These are phyloP conservation scores for Xylaria sp. DNA, from an alignment of 2,329 filamentous ascomycete species.

Conservation along the genomic window DNA sequence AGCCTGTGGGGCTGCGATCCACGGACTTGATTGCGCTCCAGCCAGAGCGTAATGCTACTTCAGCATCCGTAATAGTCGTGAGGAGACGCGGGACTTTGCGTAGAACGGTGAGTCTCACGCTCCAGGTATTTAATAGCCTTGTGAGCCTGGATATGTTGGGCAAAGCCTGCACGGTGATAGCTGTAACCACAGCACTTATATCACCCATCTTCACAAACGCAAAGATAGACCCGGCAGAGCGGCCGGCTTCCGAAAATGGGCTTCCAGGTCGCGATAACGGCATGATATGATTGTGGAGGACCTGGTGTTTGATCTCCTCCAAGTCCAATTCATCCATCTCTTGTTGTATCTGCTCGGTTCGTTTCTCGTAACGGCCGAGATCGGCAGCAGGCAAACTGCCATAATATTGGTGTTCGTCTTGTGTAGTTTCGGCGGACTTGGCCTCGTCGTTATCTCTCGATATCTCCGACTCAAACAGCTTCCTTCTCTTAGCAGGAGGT, in stretches of 20 bases:
- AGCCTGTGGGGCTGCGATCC: conserved; percentile 15
- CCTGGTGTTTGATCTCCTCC: conserved; percentile 87
- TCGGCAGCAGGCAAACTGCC: conserved; percentile 70
- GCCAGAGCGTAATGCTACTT: conserved; percentile 65
- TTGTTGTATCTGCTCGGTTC: conserved; percentile 72
- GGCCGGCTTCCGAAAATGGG: conserved; percentile 50
- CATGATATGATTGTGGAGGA: conserved; percentile 78
- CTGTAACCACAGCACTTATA: conserved; percentile 85
- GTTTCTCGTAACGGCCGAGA: conserved; percentile 69
- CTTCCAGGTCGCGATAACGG: conserved; percentile 57
- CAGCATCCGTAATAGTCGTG: conserved; percentile 65
- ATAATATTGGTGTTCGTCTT: conserved; percentile 54
- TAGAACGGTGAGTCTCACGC: conserved; percentile 72
- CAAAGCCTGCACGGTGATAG: conserved; percentile 86
- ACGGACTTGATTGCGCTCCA: conserved; percentile 62
- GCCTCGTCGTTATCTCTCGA: conserved; percentile 25
- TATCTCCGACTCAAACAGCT: conserved; percentile 35
- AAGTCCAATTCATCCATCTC: conserved; percentile 72
- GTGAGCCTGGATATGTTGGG: conserved; percentile 78
- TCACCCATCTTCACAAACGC: conserved; percentile 79
- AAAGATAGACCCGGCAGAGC: conserved; percentile 44
- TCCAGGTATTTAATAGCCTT: conserved; percentile 77
- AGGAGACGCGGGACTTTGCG: conserved; percentile 73
- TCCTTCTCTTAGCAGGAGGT: conserved; percentile 47
- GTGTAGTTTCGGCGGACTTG: conserved; percentile 25